These are phyloP conservation scores for Thermothielavioides terrestris DNA, from an alignment of 495 filamentous ascomycete species.

Conservation along the genomic window DNA sequence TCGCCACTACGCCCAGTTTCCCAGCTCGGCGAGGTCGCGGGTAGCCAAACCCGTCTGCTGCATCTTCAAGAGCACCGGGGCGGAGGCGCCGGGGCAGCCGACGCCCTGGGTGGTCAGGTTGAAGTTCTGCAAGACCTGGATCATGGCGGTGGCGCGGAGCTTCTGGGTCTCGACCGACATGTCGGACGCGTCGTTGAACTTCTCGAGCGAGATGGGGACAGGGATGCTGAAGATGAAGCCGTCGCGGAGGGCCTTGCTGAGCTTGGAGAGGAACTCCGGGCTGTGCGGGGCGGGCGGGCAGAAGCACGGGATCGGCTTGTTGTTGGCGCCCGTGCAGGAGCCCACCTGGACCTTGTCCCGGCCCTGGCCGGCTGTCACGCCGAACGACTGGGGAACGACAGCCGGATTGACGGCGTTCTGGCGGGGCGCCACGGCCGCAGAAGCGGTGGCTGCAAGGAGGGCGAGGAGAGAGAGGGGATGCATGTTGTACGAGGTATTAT, in stretches of 20 bases:
- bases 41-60: constrained; percentile 12
- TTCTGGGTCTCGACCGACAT: constrained; percentile 6
- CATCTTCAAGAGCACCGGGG: constrained; percentile 11
- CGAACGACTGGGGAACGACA: constrained; percentile 14
- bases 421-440: constrained; percentile 1
- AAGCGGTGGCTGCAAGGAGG: constrained; percentile 7
- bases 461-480: constrained; percentile 1
- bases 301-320: constrained; percentile 18
- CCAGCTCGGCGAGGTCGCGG: background rate
- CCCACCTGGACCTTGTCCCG: background rate
- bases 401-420: constrained; percentile 13
- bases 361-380: constrained; percentile 9
- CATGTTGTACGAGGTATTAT: constrained; percentile 4
- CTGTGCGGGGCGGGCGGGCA: constrained; percentile 17
- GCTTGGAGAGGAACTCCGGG: constrained; percentile 15
- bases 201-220: constrained; percentile 13
- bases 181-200: constrained; percentile 18
- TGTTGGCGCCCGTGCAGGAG: constrained; percentile 12
- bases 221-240: constrained; percentile 23
- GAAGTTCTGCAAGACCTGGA: constrained; percentile 23
- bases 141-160: constrained; percentile 18
- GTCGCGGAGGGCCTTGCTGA: constrained; percentile 12
- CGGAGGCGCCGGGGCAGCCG: constrained; percentile 19
- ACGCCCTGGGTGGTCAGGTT: constrained; percentile 12
- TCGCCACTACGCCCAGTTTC: background rate